Evolutionary conservation across 2,329 filamentous ascomycete species (phyloP).

Genomic region (Aspergillus neoniger): DNA sequence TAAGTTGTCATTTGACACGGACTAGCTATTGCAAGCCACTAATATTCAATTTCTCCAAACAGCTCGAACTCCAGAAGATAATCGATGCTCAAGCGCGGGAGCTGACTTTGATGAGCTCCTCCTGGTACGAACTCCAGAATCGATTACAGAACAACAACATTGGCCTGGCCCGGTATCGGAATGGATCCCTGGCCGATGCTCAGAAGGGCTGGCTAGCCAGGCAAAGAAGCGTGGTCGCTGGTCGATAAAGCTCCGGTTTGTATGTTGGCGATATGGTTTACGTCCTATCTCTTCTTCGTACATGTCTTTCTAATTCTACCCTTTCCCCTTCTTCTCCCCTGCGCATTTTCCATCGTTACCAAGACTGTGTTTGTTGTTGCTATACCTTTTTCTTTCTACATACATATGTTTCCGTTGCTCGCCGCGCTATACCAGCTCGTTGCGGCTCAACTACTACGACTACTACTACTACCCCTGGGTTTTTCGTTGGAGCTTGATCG

Average conservation of each 20-base stretch:
- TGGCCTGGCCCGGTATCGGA: slow-evolving; percentile 43
- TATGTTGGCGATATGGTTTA: slow-evolving; percentile 3
- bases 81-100: slow-evolving; percentile 47
- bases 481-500: background rate
- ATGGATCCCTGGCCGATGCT: slow-evolving; percentile 39
- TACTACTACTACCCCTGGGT: background rate
- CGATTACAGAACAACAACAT: slow-evolving; percentile 49
- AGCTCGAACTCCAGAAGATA: slow-evolving; percentile 44
- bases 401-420: background rate
- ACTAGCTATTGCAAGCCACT: too few relatives aligned
- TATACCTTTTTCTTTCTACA: background rate
- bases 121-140: slow-evolving; percentile 51
- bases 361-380: background rate
- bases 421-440: background rate
- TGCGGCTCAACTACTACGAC: background rate
- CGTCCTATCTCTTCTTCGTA: slow-evolving; percentile 2
- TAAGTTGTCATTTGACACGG: slow-evolving; percentile 22
- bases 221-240: slow-evolving; percentile 46
- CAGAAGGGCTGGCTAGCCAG: slow-evolving; percentile 48
- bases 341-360: background rate
- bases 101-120: slow-evolving; percentile 48
- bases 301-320: slow-evolving; percentile 4
- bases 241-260: slow-evolving; percentile 25
- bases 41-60: background rate
- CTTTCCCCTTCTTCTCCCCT: background rate